Evolutionary conservation across 2,329 filamentous ascomycete species (phyloP), one percentile per base, ranked within the genome.

Genomic region (Verticillium klebahnii): DNA sequence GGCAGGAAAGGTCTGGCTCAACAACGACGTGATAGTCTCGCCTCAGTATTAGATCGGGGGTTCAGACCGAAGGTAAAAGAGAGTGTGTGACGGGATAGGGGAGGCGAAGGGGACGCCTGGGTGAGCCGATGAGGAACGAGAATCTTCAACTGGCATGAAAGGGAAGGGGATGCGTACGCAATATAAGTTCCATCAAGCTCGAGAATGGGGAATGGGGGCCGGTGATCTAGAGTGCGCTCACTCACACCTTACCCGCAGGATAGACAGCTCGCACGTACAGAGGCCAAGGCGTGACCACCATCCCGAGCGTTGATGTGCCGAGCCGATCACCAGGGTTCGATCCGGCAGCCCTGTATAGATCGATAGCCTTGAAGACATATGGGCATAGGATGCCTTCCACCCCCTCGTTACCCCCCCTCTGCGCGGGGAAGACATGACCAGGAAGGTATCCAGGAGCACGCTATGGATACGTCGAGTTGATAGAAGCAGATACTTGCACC

Each of bases 41-140:
- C 25, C 54, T 19, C 29, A 34, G n/a, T 56, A 56, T 56, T 34
- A 32, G 25, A 25, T 31, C 19, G 25, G 31, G 7, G 32, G 29
- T 32, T 56, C 25, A 32, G 54, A 25, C 31, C 45, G n/a, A 19
- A 8, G 19, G 19, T 52, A 19, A 52, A 57, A 17, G 55, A 57
- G 34, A 37, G 34, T 57, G 55, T 19, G 32, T 57, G 55, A 7
- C 32, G 55, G 55, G 19, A 57, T 57, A 9, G 55, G 7, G 11
- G 55, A 37, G 34, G 34, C 55, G 55, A 57, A 57, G 55, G 55
- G n/a, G 17, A 23, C 25, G 19, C n/a, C 19, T 25, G 19, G 29
- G 45, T 52, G 45, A 14, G 45, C 45, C 45, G 45, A 50, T 59
- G 58, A 59, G 31, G 58, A 59, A 52, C 58, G 58, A 59, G 58